Percentiles rank a stretch among this genome's conserved stretches.
These are phyloP conservation scores for Plasmodium gonderi DNA, from an alignment of 169 alveolate species.

Conservation along the genomic window DNA sequence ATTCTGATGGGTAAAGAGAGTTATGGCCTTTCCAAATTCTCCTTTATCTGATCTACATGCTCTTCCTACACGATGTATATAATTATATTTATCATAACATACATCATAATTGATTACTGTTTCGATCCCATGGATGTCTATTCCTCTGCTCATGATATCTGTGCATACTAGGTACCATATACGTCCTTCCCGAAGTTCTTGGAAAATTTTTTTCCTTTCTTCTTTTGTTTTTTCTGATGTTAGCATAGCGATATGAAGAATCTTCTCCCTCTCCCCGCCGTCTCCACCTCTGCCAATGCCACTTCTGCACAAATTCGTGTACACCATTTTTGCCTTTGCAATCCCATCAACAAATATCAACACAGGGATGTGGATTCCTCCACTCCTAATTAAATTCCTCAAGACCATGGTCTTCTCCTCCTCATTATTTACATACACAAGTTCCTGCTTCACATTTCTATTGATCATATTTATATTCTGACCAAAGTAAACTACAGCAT, in stretches of 20 bases:
- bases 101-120: slow-evolving; percentile 97
- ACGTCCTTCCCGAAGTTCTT: slow-evolving; percentile 16
- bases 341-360: slow-evolving; percentile 57
- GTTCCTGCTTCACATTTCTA: slow-evolving; percentile 65
- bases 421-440: slow-evolving; percentile 63
- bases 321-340: slow-evolving; percentile 19
- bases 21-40: slow-evolving; percentile 86
- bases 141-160: slow-evolving; percentile 90
- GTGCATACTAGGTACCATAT: slow-evolving; percentile 69
- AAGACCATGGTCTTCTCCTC: slow-evolving; percentile 60
- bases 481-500: slow-evolving; percentile 52
- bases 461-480: slow-evolving; percentile 45
- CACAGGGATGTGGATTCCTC: slow-evolving; percentile 54
- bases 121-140: slow-evolving; percentile 96
- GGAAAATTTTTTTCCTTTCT: slow-evolving; percentile 37
- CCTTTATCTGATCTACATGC: slow-evolving; percentile 97
- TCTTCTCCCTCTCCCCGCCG: background rate
- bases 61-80: slow-evolving; percentile 98
- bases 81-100: slow-evolving; percentile 94
- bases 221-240: slow-evolving; percentile 61
- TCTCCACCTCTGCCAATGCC: background rate
- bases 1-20: slow-evolving; percentile 29
- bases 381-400: slow-evolving; percentile 27
- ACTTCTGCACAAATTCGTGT: background rate
- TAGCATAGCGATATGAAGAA: background rate